Evolutionary conservation across 2,329 filamentous ascomycete genomes (phyloP), one percentile per base, ranked within the genome.

Genomic region (Aspergillus uvarum): DNA sequence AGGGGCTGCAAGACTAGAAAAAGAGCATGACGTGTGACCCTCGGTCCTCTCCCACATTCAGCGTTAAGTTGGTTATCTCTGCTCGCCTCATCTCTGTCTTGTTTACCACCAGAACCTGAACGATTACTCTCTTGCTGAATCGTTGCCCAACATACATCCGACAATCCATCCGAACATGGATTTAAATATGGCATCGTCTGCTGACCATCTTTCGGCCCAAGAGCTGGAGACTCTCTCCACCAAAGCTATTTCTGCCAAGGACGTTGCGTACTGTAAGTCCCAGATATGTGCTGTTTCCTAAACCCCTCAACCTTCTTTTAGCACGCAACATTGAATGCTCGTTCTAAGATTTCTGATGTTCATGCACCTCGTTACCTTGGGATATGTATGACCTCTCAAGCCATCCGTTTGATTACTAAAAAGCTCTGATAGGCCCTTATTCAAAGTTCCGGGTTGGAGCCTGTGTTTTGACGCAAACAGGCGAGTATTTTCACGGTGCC

Each of bases 371-470:
- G 12, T 29, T 29, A 29, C 22, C 22, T 22, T 22, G 22, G 22
- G 2, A 22, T 22, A 32, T 12, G 11, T 12, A 32, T 32, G 31
- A 32, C 31, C 31, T 12, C 6, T 7, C 31, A 26, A 21, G 6
- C 10, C 29, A 5, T 6, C 5, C 12, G 26, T 16, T 54, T 22
- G 10, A 48, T 22, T 22, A 16, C 38, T 59, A 29, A 62, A 26
- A 14, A 35, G 8, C 54, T 26, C 14, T 12, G 32, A 24, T 44
- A 88, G 86, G 86, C 73, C 92, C 91, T 3, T 96, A 97, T 82
- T 96, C 91, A 69, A 85, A 89, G 61, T 99, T 98, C 82, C 90
- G 88, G 64, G 95, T 99, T 63, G 95, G 95, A 63, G 89, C 90
- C 53, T 88, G 90, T 35, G 78, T 98, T 62, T 86, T 98, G 63